Base-by-base conservation (phyloP, 441 rosid genomes). In the Populus trichocarpa region DNA sequence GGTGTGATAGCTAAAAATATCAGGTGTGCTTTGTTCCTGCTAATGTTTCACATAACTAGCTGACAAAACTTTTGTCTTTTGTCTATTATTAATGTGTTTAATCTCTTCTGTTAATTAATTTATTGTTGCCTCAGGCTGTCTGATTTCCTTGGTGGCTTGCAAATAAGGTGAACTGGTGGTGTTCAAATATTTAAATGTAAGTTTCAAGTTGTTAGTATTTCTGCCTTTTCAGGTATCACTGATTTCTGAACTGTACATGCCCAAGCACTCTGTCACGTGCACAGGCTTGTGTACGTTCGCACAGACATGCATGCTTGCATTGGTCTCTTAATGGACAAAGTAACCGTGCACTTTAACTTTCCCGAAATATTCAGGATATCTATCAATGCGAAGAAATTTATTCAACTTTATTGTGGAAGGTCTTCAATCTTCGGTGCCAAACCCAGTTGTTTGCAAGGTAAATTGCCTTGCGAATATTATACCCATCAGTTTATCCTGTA, bases 61-160 rank as follows among this genome's bases (percentile, higher is more conserved):
- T 20, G 8, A 23, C 8, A 5, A 8, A 23, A 6, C 72, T 32
- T 30, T n/a, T 40, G 23, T 64, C 65, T 22, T 50, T 14, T 68
- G 57, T 38, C 9, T 75, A 35, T 23, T 13, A 8, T 50, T 50
- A 11, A 40, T 20, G 14, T 73, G 59, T 32, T 18, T 6, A 38
- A 20, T 35, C 26, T 23, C 12, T 36, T 59, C 2, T 0, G 8
- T 68, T 9, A n/a, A 64, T 35, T 36, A 22, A 30, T 69, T 38
- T 23, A 30, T 72, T 28, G 71, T 61, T 9, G 77, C 65, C 83
- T 76, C 92, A 94, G 97, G 92, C 85, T 92, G 80, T 87, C 97
- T 7, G 96, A 90, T 81, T 87, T 92, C 72, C 89, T 91, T 50
- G 81, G 88, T 75, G 83, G 86, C 81, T 69, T 94, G 85, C 92